A percentile compares a stretch with the other conserved stretches of the same genome.
These are phyloP conservation scores for Rhizopogon vesiculosus DNA, from an alignment of 768 basidiomycete genomes.

Conservation along the genomic window DNA sequence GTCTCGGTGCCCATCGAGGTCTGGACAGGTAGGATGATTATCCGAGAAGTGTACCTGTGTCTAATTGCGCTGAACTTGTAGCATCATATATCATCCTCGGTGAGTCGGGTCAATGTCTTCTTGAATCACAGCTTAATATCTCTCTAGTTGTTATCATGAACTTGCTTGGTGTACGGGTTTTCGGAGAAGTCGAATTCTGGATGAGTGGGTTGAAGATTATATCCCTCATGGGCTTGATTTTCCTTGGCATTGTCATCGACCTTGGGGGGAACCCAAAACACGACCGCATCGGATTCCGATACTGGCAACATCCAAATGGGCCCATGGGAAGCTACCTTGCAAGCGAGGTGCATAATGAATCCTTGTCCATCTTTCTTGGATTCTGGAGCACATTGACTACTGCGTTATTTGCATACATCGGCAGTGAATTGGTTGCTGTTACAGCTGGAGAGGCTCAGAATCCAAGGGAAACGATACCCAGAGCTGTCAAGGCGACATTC, in stretches of 20 bases:
- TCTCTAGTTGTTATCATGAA: slow-evolving; percentile 31
- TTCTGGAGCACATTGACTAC: slow-evolving; percentile 72
- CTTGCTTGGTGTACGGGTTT: slow-evolving; percentile 60
- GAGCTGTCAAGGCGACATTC: slow-evolving; percentile 63
- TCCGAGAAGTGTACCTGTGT: not conserved
- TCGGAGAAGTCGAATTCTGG: slow-evolving; percentile 76
- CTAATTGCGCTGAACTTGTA: slow-evolving; percentile 13
- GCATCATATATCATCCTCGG: slow-evolving; percentile 57
- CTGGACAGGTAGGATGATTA: slow-evolving; percentile 51
- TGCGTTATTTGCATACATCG: slow-evolving; percentile 68
- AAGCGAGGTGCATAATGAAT: slow-evolving; percentile 42
- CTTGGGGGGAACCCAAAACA: slow-evolving; percentile 44
- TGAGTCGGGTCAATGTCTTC: slow-evolving; percentile 20
- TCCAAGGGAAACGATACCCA: slow-evolving; percentile 69
- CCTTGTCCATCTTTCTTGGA: slow-evolving; percentile 55
- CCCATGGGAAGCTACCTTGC: slow-evolving; percentile 54
- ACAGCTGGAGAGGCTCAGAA: slow-evolving; percentile 58
- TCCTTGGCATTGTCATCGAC: slow-evolving; percentile 46
- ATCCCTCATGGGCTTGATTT: slow-evolving; percentile 18
- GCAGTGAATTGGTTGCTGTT: slow-evolving; percentile 76
- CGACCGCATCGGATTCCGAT: slow-evolving; percentile 34
- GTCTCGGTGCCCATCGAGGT: slow-evolving; percentile 38
- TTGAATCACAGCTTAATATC: not conserved
- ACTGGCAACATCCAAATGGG: slow-evolving; percentile 45
- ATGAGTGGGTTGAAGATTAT: slow-evolving; percentile 65